These are phyloP conservation scores for Rhizophora mangle DNA, from an alignment of 345 rosid species.

Conservation along the genomic window DNA sequence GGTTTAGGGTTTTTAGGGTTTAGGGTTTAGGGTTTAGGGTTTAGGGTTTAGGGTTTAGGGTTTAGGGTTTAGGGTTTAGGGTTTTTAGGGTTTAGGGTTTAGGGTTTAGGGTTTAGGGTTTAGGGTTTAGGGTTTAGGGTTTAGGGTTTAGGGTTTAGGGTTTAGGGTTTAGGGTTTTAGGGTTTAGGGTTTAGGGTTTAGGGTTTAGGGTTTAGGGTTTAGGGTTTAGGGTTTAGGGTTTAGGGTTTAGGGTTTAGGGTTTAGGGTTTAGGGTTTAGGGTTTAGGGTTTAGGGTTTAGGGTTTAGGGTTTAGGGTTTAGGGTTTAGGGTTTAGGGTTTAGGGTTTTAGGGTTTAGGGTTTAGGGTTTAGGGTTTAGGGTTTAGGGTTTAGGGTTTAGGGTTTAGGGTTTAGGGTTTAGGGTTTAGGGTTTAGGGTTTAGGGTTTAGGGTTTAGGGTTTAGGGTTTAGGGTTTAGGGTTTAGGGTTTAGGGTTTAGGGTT, in stretches of 20 bases:
- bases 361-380: not conserved
- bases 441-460: not conserved
- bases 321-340: not conserved
- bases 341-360: conserved; percentile 1
- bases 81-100: conserved; percentile 1
- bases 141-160: not conserved
- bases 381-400: not conserved
- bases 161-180: conserved; percentile 1
- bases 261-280: not conserved
- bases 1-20: too few relatives aligned
- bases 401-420: not conserved
- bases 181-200: conserved; percentile 3
- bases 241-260: not conserved
- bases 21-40: not conserved
- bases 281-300: not conserved
- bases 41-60: conserved; percentile 1
- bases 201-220: not conserved
- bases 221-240: not conserved
- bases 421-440: not conserved
- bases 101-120: conserved; percentile 3
- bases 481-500: not conserved
- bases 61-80: not conserved
- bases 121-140: not conserved
- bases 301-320: not conserved
- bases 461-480: not conserved